phyloP scores from a whole-genome alignment of 1,284 basidiomycete species.

The Boletus holoroseus region DNA sequence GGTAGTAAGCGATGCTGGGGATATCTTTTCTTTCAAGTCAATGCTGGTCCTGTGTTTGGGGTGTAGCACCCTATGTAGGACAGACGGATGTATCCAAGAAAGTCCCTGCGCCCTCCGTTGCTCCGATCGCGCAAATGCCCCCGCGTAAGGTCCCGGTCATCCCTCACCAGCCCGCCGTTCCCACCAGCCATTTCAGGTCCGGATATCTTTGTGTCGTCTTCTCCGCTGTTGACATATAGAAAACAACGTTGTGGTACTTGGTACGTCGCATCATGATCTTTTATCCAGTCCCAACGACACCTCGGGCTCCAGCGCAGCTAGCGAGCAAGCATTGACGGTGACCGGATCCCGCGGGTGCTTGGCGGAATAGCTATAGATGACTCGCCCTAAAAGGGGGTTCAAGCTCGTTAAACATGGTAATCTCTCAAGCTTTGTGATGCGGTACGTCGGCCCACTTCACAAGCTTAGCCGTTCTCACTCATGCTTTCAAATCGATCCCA shows the following conservation, averaged over 20 bases:
- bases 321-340: not conserved
- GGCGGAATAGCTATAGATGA: not conserved
- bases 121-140: too few species aligned
- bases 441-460: not conserved
- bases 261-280: too few species aligned
- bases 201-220: not conserved
- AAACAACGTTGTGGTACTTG: not conserved
- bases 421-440: not conserved
- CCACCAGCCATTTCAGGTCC: too few species aligned
- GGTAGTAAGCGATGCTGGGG: not conserved
- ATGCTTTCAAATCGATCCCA: not conserved
- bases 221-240: not conserved
- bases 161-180: too few species aligned
- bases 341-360: slow-evolving; percentile 2
- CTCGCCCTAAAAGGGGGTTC: not conserved
- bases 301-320: not conserved
- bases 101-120: too few species aligned
- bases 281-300: not conserved
- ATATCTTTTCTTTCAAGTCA: not conserved
- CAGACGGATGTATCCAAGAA: too few species aligned
- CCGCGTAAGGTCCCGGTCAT: too few species aligned
- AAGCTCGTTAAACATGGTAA: not conserved
- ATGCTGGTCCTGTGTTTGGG: too few species aligned
- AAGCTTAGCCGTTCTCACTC: too few species aligned
- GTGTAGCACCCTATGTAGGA: too few species aligned